A percentile compares a stretch with the other conserved stretches of the same genome.
Conservation (phyloP, 345 rosid species). For the Clarkia xantiana region DNA sequence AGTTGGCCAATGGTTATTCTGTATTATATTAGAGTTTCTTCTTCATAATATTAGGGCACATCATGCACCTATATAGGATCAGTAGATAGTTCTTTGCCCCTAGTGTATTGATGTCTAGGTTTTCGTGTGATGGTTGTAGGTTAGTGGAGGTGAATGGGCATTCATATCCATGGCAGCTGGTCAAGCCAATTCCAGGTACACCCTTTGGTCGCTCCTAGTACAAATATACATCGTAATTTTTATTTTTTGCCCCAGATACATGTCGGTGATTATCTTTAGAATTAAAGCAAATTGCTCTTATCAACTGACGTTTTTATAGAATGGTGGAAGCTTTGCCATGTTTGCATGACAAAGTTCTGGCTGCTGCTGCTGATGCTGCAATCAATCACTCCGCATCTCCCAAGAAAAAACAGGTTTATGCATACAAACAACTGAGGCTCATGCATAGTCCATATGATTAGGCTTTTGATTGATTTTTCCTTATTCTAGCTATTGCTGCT, state of each 20-base stretch:
- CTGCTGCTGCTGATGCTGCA: slow-evolving; percentile 56
- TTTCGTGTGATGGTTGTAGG: slow-evolving; percentile 22
- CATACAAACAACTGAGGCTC: neutral
- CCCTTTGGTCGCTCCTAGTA: too few species aligned
- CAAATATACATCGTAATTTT: too few species aligned
- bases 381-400: slow-evolving; percentile 22
- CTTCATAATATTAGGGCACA: too few species aligned
- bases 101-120: neutral
- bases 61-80: too few species aligned
- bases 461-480: neutral
- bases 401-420: slow-evolving; percentile 28
- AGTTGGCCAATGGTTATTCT: too few species aligned
- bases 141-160: slow-evolving; percentile 63
- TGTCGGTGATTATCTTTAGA: neutral
- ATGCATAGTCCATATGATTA: too few species aligned
- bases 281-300: neutral
- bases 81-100: too few species aligned
- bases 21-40: too few species aligned
- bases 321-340: slow-evolving; percentile 58
- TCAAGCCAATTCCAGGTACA: slow-evolving; percentile 52
- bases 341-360: slow-evolving; percentile 65
- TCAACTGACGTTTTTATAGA: slow-evolving; percentile 23
- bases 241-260: too few species aligned
- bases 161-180: slow-evolving; percentile 40
- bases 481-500: neutral